Base-by-base conservation (phyloP, 2,329 filamentous ascomycete species). In the Graphilbum ipis-grandicollis region DNA sequence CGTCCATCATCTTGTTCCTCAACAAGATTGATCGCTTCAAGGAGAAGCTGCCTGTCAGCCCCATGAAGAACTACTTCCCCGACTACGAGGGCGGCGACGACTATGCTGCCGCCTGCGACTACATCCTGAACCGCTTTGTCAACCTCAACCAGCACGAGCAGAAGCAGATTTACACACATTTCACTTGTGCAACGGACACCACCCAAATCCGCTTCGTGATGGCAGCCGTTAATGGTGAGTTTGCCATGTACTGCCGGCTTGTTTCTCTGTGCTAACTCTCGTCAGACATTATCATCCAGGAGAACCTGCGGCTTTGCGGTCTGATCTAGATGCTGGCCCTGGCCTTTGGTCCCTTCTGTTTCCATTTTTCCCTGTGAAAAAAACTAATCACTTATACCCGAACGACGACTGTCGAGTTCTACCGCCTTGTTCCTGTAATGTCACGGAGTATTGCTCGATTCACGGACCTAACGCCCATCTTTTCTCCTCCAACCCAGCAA, bases 91-190 rank as follows among this genome's bases (percentile, higher is more conserved):
- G 88, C 47, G 90, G 90, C 49, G 80, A 93, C 48, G 88, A 98
- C 60, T 98, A 98, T 54, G 78, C 80, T 30, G 80, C 84, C 36
- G 90, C 90, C 28, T 98, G 90, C 64, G 88, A 98, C 59, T 98
- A 98, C 64, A 96, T 98, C 52, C 73, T 98, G 44, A 96, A 96
- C 71, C 76, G 90, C 55, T 98, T 98, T 60, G 90, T 96, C 51
- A 90, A 82, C 56, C 67, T 98, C 56, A 98, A 98, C 66, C 90
- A 96, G 62, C 88, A 94, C 57, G 90, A 96, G 66, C 93, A 85
- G 38, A 98, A 98, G 70, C 90, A 98, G 60, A 96, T 98, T 58
- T 98, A 98, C 69, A 98, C 90, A 41, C 90, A 96, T 62, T 98
- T 98, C 63, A 98, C 90, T 35, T 96, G 90, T 57, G 90, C 90